Evolutionary conservation across 805 yeast species (phyloP), one percentile per base, ranked within the genome.

Genomic region (Debaryomyces tyrocola): DNA sequence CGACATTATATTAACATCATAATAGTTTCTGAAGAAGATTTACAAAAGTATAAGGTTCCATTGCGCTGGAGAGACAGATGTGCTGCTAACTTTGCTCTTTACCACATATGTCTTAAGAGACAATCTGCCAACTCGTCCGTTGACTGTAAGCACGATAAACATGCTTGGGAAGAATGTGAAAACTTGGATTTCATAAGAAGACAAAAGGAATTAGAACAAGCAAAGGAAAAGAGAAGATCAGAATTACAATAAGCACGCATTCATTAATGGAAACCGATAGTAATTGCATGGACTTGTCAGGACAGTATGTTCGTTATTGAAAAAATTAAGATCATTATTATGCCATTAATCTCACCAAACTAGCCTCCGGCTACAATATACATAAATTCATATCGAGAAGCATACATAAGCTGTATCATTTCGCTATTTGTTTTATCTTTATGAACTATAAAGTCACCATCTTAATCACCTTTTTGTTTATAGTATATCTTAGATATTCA

Each of bases 121-220:
- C 74, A 70, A 52, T 62, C 69, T 12, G 75, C 75, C 48, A 70
- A 70, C 57, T 59, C 68, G 2, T 63, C 73, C 4, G 71, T 72
- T 38, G 82, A 80, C 56, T 88, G 96, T 58, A 74, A 78, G 48
- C 85, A 85, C 53, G 89, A 85, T 69, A 82, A 90, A 63, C 95
- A 89, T 57, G 83, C 76, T 36, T 89, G 90, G 75, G 96, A 88
- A 66, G 86, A 86, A 62, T 88, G 96, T 66, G 87, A 88, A 67
- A 85, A 85, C 64, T 66, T 83, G 65, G 96, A 89, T 63, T 87
- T 85, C 72, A 78, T 83, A 63, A 80, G 94, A 72, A 80, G 96
- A 68, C 87, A 85, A 48, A 75, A 82, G 61, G 91, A 85, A 69
- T 73, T 86, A 64, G 78, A 81, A 59, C 76, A 75, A 48, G 68